Base-by-base conservation (phyloP, 164 flowering plant species). In the Tetracentron sinense region DNA sequence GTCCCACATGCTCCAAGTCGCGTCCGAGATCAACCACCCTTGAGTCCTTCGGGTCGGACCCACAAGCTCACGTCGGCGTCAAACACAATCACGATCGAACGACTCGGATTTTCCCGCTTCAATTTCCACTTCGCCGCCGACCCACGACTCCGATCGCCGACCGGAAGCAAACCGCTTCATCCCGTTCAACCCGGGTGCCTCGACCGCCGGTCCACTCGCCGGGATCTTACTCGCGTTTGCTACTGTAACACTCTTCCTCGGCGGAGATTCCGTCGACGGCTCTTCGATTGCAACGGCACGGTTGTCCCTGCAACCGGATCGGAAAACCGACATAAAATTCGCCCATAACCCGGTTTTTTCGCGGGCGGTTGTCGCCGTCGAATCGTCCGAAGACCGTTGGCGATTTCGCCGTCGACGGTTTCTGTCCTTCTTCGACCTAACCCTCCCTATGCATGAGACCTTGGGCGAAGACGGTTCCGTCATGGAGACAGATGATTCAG, bases 381-480 rank as follows among this genome's bases (percentile, higher is more conserved):
- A 22, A n/a, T 62, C 8, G 27, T 51, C 59, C 14, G 35, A 5
- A 0, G 69, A 61, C 26, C 54, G 46, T 2, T 53, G 72, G 15
- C 75, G 69, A 54, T 35, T 61, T 54, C 65, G 28, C 28, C 50
- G 20, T 26, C 79, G 52, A 3, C 75, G 72, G 23, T 60, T 65
- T 25, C 79, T 73, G 20, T 76, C 80, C 33, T 76, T 68, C 75
- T 77, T 85, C 33, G 96, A 84, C 69, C 86, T 72, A 47, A 89
- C 96, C 47, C 93, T 66, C 14, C 96, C 96, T 60, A 87, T 84
- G 44, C 96, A 89, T 0, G 96, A 87, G 21, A 89, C 93, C 79
- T 85, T 85, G 19, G 96, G 96, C 4, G 96, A 89, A 0, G 83
- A 73, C 58, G 96, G 96, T 58, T 89, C 96, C 20, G 65, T 47